A percentile compares a stretch with the other conserved stretches of the same genome.
These are phyloP conservation scores for Austroboletus eburneus DNA, from an alignment of 768 basidiomycete species.

Conservation along the genomic window DNA sequence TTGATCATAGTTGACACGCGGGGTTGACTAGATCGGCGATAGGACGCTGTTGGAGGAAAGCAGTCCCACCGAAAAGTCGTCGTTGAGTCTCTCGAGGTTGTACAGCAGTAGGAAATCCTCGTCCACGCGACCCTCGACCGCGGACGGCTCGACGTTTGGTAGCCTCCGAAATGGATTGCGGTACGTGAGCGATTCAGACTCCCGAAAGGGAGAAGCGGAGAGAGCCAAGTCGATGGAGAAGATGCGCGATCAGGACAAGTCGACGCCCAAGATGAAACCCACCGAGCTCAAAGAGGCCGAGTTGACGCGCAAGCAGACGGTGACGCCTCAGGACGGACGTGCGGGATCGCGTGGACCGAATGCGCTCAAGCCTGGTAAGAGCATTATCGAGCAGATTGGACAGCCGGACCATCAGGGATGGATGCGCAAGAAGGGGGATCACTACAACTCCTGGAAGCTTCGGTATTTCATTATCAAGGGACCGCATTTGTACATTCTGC, in stretches of 20 bases:
- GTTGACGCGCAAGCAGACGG: constrained; percentile 55
- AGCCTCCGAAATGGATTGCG: constrained; percentile 24
- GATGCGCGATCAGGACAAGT: constrained; percentile 18
- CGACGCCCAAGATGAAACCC: constrained; percentile 11
- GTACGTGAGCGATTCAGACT: constrained; percentile 20
- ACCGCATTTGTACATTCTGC: constrained; percentile 82
- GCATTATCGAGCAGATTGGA: constrained; percentile 87
- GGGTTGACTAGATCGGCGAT: neutral
- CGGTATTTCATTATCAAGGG: constrained; percentile 94
- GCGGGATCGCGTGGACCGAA: constrained; percentile 27
- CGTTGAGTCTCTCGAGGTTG: constrained; percentile 49
- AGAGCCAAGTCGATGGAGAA: constrained; percentile 25
- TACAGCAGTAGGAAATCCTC: constrained; percentile 42
- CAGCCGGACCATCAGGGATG: constrained; percentile 86
- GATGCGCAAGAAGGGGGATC: constrained; percentile 94
- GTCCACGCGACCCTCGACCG: constrained; percentile 38
- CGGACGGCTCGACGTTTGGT: constrained; percentile 31
- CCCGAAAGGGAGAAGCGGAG: constrained; percentile 13
- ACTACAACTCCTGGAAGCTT: constrained; percentile 89
- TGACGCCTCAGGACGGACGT: constrained; percentile 24
- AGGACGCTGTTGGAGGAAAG: constrained; percentile 34
- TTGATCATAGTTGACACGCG: neutral
- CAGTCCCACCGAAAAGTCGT: constrained; percentile 39
- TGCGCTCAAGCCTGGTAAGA: constrained; percentile 55
- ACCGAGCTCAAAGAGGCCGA: constrained; percentile 33